Base-by-base conservation (phyloP, 768 basidiomycete species). In the Boletus eberwhitei region DNA sequence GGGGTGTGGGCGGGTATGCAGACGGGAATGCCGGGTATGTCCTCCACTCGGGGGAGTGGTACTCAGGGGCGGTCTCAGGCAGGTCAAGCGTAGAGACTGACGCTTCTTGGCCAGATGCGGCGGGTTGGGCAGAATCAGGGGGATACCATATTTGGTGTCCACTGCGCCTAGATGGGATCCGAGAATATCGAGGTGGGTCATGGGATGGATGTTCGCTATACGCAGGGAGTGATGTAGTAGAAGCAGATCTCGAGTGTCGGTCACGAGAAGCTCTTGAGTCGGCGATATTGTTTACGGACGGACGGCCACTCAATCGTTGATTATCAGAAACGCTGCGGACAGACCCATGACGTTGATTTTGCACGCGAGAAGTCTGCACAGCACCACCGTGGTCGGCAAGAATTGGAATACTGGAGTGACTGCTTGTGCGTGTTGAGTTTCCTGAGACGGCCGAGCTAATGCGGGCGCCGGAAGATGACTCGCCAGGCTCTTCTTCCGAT, bases 21-120 rank as follows among this genome's bases (percentile, higher is more conserved):
- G 88, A 83, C 31, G 88, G 88, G 49, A 89, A 85, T 17, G 84
- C 75, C 13, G 87, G 87, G 60, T 89, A 90, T 64, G 80, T 74
- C 53, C 85, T 73, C 87, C 87, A 90, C 59, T 90, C 87, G 38
- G 86, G 81, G n/a, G 63, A 68, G n/a, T 61, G 67, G 38, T 61
- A 68, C 26, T 72, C 65, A 67, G 64, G 58, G 63, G 74, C 40
- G 14, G 55, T 75, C 66, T 50, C 68, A 63, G 37, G 46, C 39
- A 32, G 26, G 29, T 56, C 50, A 16, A 26, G 52, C n/a, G 49
- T 48, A 37, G 58, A 53, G 8, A 42, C 13, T 1, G 63, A 32
- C 16, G 35, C 29, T 32, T 64, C 60, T 58, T 64, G 52, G 52
- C 50, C 12, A 40, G 65, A 47, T 32, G 60, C 40, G 16, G 60